phyloP scores from a whole-genome alignment of 306 rosid genomes.

The Rubus parviflorus region DNA sequence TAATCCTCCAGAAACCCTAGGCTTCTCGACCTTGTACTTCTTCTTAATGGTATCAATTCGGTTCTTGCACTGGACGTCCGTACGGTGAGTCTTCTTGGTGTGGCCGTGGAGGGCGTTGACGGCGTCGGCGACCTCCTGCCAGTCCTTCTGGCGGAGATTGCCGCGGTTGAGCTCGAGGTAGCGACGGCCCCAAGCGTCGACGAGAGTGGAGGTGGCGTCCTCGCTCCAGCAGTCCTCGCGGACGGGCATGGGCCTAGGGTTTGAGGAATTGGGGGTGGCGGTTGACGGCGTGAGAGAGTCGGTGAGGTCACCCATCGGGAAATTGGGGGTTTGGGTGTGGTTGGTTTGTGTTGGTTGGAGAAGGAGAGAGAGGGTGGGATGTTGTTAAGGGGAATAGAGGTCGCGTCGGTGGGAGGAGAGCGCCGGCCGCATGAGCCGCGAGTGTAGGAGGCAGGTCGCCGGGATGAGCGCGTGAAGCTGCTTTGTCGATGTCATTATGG shows the following conservation, averaged over 20 bases:
- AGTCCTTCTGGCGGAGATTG: conserved; percentile 94
- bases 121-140: conserved; percentile 97
- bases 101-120: conserved; percentile 92
- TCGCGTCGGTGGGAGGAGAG: conserved; percentile 43
- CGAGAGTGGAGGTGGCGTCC: conserved; percentile 85
- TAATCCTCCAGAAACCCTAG: conserved; percentile 62
- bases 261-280: conserved; percentile 14
- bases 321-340: background rate
- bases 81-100: conserved; percentile 84
- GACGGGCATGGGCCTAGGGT: conserved; percentile 66
- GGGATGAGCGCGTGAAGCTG: conserved; percentile 45
- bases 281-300: conserved; percentile 51
- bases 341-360: conserved; percentile 12
- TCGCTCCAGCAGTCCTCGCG: conserved; percentile 98
- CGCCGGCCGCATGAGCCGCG: conserved; percentile 71
- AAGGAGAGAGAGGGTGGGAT: conserved; percentile 22
- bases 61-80: conserved; percentile 95
- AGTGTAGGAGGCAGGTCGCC: conserved; percentile 58
- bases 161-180: conserved; percentile 93
- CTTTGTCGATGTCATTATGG: conserved; percentile 26
- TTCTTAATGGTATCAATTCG: conserved; percentile 93
- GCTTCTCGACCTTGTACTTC: conserved; percentile 89
- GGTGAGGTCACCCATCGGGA: conserved; percentile 63
- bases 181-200: conserved; percentile 94
- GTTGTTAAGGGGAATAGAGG: conserved; percentile 12